Conservation (phyloP, 192 early-diverging fungal genomes). For the Backusella tarrabulga region DNA sequence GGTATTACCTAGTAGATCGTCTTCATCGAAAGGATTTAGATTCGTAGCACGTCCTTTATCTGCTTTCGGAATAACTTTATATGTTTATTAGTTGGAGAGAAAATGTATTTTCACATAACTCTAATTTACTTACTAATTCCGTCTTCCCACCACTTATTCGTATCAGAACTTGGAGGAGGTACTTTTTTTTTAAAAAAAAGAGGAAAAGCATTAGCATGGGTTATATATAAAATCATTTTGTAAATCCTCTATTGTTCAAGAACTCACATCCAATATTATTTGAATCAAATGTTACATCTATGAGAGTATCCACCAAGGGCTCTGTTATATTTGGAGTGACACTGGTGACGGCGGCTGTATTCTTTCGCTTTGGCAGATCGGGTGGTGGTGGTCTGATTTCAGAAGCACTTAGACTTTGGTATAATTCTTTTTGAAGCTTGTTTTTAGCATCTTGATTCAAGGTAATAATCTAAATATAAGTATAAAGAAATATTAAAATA, state of each 20-base stretch:
- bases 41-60: conserved; percentile 12
- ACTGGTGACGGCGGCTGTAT: background rate
- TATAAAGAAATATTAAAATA: background rate
- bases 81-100: background rate
- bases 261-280: conserved; percentile 7
- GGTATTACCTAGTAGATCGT: background rate
- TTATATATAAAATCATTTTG: background rate
- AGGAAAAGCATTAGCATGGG: background rate
- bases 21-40: conserved; percentile 15
- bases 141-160: conserved; percentile 56
- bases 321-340: background rate
- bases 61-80: conserved; percentile 17
- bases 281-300: conserved; percentile 16
- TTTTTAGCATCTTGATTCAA: conserved; percentile 46
- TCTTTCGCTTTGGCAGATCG: conserved; percentile 5
- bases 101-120: background rate
- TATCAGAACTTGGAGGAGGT: conserved; percentile 52
- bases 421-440: conserved; percentile 49
- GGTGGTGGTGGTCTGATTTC: conserved; percentile 14
- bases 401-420: conserved; percentile 37
- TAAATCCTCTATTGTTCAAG: background rate
- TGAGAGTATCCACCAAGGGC: conserved; percentile 20
- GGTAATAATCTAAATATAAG: conserved; percentile 35
- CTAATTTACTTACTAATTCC: conserved; percentile 15
- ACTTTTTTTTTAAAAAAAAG: conserved; percentile 19